These are phyloP conservation scores for Sporobolomyces roseus DNA, from an alignment of 768 basidiomycete genomes.

Conservation along the genomic window DNA sequence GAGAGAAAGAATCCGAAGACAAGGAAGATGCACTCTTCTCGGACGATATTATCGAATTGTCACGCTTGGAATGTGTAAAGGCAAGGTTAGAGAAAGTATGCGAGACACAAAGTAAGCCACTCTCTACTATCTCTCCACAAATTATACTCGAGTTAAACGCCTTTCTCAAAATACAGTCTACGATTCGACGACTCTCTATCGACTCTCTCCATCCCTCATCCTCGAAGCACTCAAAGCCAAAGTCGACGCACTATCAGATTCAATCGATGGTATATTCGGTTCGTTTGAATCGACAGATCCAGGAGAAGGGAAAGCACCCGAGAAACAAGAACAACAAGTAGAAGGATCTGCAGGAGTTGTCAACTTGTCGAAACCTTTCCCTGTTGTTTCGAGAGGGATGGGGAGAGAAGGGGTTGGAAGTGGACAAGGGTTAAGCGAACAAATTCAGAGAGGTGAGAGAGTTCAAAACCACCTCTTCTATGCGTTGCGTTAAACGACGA, in stretches of 20 bases:
- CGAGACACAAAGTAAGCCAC: constrained; percentile 28
- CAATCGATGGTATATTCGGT: constrained; percentile 24
- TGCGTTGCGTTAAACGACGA: not conserved
- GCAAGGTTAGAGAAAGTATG: constrained; percentile 22
- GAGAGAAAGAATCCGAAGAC: not conserved
- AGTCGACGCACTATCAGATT: constrained; percentile 2
- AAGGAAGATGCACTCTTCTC: not conserved
- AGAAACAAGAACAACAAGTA: too few species aligned
- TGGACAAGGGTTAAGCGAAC: constrained; percentile 27
- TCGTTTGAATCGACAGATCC: constrained; percentile 20
- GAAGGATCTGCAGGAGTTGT: not conserved
- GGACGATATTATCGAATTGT: constrained; percentile 20
- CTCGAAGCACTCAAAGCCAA: constrained; percentile 16
- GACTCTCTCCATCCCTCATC: constrained; percentile 1
- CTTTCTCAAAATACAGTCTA: not conserved
- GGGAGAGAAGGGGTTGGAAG: constrained; percentile 23
- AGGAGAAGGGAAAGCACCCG: too few species aligned
- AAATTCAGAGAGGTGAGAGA: constrained; percentile 27
- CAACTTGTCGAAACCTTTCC: constrained; percentile 1
- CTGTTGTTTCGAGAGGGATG: constrained; percentile 16
- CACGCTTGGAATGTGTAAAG: constrained; percentile 16
- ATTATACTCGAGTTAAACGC: too few species aligned
- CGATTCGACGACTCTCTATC: constrained; percentile 23
- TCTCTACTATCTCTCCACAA: not conserved
- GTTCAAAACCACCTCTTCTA: not conserved